Conservation (phyloP, 306 rosid genomes). For the Lathyrus sativus region DNA sequence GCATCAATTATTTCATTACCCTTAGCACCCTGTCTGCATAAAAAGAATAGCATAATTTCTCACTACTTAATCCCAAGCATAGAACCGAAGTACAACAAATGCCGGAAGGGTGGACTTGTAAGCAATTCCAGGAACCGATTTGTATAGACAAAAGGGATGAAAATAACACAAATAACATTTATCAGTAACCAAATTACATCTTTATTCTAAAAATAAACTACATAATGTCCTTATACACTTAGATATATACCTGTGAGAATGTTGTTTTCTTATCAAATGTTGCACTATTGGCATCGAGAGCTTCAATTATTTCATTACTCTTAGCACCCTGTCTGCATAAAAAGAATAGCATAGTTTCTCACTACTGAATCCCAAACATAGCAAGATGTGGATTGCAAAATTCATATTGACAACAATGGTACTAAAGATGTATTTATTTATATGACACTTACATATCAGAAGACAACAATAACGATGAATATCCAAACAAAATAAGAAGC, state of each 20-base stretch:
- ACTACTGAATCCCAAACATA: neutral
- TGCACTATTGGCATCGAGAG: slow-evolving; percentile 87
- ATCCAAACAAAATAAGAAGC: neutral
- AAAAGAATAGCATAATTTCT: slow-evolving; percentile 21
- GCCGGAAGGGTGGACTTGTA: no score
- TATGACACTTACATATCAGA: no score
- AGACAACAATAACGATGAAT: no score
- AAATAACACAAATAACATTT: no score
- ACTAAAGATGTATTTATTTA: no score
- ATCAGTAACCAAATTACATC: no score
- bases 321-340: slow-evolving; percentile 77
- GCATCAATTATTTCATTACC: slow-evolving; percentile 95
- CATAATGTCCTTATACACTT: neutral
- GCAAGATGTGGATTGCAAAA: no score
- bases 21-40: slow-evolving; percentile 78
- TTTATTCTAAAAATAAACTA: slow-evolving; percentile 16
- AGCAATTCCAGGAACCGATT: no score
- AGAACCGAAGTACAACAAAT: neutral
- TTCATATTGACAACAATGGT: no score
- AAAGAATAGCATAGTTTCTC: slow-evolving; percentile 20
- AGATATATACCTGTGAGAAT: slow-evolving; percentile 78
- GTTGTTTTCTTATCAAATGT: slow-evolving; percentile 87
- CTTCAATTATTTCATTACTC: slow-evolving; percentile 91
- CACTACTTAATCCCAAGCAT: neutral
- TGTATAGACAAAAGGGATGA: no score